Evolutionary conservation across 441 rosid genomes (phyloP), one percentile per base, ranked within the genome.

Genomic region (Daphne laureola): DNA sequence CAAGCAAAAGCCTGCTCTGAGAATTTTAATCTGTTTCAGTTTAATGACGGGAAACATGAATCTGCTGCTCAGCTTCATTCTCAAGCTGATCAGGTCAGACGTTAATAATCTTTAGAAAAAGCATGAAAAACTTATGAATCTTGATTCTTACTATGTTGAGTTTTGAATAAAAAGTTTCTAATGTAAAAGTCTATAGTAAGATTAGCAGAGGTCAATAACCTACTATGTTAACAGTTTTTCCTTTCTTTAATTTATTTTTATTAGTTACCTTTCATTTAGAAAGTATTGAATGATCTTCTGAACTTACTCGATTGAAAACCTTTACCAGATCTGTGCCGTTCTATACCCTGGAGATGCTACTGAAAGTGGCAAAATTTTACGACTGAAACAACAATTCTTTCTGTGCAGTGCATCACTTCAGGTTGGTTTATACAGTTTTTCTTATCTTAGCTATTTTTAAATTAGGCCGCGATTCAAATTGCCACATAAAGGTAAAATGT

Each of bases 401-500:
- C 96, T 93, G 57, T 90, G 97, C 72, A 85, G 95, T 72, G 99
- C 97, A 25, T 93, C 99, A 14, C 97, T 93, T 80, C 99, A 93
- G 95, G 97, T 87, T 66, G 68, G 74, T 68, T 48, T 48, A 59
- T 55, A 55, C 52, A 53, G 17, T 60, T 60, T 43, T 57, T 45
- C 40, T 58, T 11, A 31, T 31, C 9, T 31, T 31, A 1, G 38
- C 38, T 31, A 31, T 15, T 67, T 35, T 35, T 31, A 31, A 7
- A 31, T 9, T 31, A 5, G 38, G 38, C 38, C 38, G 4, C 11
- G 11, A 2, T 7, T 31, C 38, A 31, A 9, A 31, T 31, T 5
- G 38, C 38, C 1, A 7, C 38, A 31, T 31, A 11, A 31, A 6
- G 9, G 4, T 27, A 9, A 31, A 31, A 31, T 31, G 8, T 6